Evolutionary conservation across 1,284 basidiomycete genomes (phyloP).

Genomic region (Kwoniella shivajii): DNA sequence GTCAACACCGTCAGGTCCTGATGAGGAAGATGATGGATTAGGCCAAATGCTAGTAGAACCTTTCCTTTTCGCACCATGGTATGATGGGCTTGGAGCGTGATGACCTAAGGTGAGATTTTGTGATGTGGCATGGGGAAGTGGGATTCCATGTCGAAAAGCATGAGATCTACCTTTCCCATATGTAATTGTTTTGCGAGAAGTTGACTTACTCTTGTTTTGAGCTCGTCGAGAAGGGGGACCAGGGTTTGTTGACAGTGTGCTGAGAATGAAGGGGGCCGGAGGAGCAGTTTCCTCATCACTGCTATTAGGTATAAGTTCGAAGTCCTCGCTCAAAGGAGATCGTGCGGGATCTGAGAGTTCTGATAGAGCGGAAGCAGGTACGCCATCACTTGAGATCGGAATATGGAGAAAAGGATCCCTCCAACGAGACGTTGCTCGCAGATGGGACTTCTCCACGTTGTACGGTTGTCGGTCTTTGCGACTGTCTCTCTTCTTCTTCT

Average conservation of each 20-base stretch:
- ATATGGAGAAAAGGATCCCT: too few species aligned
- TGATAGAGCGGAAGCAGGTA: too few species aligned
- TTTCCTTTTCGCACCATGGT: slow-evolving; percentile 7
- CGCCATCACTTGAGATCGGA: too few species aligned
- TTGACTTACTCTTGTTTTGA: neutral
- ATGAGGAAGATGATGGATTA: neutral
- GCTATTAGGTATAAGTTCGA: too few species aligned
- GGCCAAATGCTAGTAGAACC: slow-evolving; percentile 5
- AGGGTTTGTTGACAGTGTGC: neutral
- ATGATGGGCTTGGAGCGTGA: neutral
- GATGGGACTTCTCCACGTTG: too few species aligned
- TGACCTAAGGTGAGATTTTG: neutral
- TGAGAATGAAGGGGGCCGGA: too few species aligned
- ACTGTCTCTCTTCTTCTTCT: too few species aligned
- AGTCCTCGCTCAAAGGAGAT: too few species aligned
- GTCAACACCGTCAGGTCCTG: neutral
- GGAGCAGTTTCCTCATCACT: neutral
- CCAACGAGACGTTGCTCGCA: too few species aligned
- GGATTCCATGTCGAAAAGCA: slow-evolving; percentile 15
- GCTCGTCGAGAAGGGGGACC: neutral
- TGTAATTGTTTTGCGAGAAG: slow-evolving; percentile 4
- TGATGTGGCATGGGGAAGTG: slow-evolving; percentile 3
- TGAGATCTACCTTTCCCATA: slow-evolving; percentile 20
- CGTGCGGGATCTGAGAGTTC: too few species aligned
- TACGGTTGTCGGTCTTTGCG: too few species aligned